phyloP scores from a whole-genome alignment of 2,329 filamentous ascomycete species.

The Ophiocordyceps camponoti-floridani region DNA sequence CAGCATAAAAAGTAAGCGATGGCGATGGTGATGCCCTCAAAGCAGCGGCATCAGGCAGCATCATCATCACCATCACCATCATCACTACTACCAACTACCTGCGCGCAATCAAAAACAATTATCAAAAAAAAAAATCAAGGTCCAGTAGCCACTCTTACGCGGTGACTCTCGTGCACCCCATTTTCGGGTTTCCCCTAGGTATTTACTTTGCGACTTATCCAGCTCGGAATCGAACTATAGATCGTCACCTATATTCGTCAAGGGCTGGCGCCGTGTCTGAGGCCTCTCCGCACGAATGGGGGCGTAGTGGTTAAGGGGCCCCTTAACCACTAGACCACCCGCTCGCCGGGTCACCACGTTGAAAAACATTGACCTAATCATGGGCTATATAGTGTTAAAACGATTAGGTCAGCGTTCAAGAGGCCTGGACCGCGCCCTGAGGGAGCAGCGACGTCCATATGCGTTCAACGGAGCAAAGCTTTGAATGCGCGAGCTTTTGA shows the following conservation, averaged over 20 bases:
- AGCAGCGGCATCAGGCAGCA: no score
- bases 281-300: neutral
- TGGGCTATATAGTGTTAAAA: neutral
- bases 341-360: neutral
- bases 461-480: neutral
- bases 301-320: neutral
- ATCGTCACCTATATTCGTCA: neutral
- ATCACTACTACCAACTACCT: no score
- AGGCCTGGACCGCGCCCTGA: neutral
- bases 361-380: neutral
- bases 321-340: neutral
- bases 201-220: conserved; percentile 10
- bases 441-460: neutral
- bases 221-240: conserved; percentile 5
- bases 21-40: no score
- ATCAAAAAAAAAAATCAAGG: conserved; percentile 3
- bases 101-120: neutral
- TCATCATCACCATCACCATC: no score
- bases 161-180: conserved; percentile 10
- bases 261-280: conserved; percentile 5
- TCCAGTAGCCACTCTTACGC: conserved; percentile 8
- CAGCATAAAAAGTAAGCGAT: no score
- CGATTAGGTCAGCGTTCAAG: neutral
- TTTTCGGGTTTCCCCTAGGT: conserved; percentile 10
- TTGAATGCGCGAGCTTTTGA: neutral